phyloP scores from a whole-genome alignment of 192 early-diverging fungal genomes.

The Rhizophlyctis rosea region DNA sequence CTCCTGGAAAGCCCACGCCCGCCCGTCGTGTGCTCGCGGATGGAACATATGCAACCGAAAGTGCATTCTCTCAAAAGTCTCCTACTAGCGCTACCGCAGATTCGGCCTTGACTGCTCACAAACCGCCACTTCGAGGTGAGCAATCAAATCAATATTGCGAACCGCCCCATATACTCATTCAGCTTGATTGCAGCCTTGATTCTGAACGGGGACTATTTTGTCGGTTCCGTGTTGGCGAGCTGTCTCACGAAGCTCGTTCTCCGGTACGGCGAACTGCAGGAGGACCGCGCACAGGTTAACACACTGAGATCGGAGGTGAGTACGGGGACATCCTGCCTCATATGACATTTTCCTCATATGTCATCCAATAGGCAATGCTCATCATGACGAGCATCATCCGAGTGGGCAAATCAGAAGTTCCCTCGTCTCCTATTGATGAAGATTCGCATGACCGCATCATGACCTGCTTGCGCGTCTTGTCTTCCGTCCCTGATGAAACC shows the following conservation, averaged over 20 bases:
- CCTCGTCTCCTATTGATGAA: constrained; percentile 87
- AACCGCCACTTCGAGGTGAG: constrained; percentile 68
- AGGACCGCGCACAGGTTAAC: constrained; percentile 56
- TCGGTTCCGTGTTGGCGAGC: constrained; percentile 84
- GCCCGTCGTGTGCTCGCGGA: constrained; percentile 85
- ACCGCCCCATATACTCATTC: constrained; percentile 11
- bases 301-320: constrained; percentile 79
- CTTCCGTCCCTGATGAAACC: constrained; percentile 20
- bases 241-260: constrained; percentile 88
- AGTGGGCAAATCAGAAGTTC: constrained; percentile 86
- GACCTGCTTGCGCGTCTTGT: constrained; percentile 64
- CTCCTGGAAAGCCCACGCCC: constrained; percentile 23
- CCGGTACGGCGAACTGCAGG: constrained; percentile 50
- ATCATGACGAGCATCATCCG: constrained; percentile 96
- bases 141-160: neutral
- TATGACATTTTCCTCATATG: too few relatives aligned
- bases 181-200: constrained; percentile 62
- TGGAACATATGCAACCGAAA: constrained; percentile 97
- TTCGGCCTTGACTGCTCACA: constrained; percentile 31
- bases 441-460: constrained; percentile 93
- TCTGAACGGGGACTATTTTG: constrained; percentile 90
- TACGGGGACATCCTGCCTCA: too few relatives aligned
- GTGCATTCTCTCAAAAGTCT: constrained; percentile 66
- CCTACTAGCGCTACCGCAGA: constrained; percentile 28
- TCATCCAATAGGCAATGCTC: constrained; percentile 70